Evolutionary conservation across 495 filamentous ascomycete genomes (phyloP), one percentile per base, ranked within the genome.

Genomic region (Penicillium atrosanguineum): DNA sequence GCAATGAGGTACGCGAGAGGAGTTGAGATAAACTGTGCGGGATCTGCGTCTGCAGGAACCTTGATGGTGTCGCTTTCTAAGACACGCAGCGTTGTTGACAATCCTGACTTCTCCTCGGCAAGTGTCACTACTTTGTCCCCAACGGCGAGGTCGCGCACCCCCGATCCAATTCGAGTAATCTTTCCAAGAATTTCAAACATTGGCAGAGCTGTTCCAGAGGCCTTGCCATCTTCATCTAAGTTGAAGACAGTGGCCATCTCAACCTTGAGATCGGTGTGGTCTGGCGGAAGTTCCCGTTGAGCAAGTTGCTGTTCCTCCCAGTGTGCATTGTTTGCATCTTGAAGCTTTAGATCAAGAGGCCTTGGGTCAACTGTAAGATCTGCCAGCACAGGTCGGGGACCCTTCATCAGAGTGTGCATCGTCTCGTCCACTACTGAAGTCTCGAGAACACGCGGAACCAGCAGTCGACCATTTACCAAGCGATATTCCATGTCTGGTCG

Each of bases 401-500:
- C 63, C 28, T 63, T 44, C 19, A 56, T 6, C 6, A 61, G 42
- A 7, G 57, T 59, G 2, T 64, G 34, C 60, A 67, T 60, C n/a
- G 55, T 52, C 25, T 64, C 63, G 16, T 63, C 55, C 3, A 67
- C 52, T 9, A 41, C 21, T n/a, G 45, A 12, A 5, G 57, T 49
- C 14, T 55, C 55, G 6, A 67, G 28, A 12, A 61, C 50, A 0
- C 63, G 54, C 7, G 63, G 63, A 3, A 67, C 47, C 15, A 67
- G 18, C 9, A 67, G 50, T 6, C 53, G 49, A 1, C 60, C 55
- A 31, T 55, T 55, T 9, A 48, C 12, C 14, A 67, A n/a, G 18
- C 43, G 41, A 29, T 59, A 64, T 21, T 67, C 63, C 34, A 54
- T 9, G 37, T 67, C 63, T 12, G 46, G 31, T 1, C 51, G 52